Percentiles rank a stretch among this genome's conserved stretches.
Conservation (phyloP, 202 grass and related monocot genomes). For the Miscanthus sacchariflorus region DNA sequence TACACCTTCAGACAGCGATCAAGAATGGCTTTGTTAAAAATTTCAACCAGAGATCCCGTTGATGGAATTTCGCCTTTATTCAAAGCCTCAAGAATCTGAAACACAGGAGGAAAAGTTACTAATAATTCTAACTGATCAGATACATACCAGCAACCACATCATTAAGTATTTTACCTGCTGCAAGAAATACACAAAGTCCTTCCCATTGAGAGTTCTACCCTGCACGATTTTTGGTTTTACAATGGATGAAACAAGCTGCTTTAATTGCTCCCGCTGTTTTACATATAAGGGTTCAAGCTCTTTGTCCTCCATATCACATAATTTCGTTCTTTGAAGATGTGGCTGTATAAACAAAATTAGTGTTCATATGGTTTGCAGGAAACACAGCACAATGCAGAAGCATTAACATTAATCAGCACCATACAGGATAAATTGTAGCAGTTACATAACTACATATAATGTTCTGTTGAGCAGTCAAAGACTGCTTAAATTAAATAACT, state of each 20-base stretch:
- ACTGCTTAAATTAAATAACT: not conserved
- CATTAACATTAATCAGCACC: not conserved
- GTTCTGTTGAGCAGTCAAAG: not conserved
- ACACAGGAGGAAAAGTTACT: constrained; percentile 19
- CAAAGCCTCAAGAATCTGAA: constrained; percentile 98
- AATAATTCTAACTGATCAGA: constrained; percentile 13
- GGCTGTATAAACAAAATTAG: constrained; percentile 63
- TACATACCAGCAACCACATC: constrained; percentile 5
- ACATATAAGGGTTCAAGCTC: constrained; percentile 86
- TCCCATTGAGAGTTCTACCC: constrained; percentile 86
- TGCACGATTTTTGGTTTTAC: constrained; percentile 88
- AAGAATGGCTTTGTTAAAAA: constrained; percentile 97
- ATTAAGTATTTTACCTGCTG: constrained; percentile 72
- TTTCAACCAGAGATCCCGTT: constrained; percentile 91
- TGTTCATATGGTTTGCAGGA: not conserved
- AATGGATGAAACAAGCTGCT: constrained; percentile 85
- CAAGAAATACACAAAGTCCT: constrained; percentile 90
- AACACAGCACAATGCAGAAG: constrained; percentile 21
- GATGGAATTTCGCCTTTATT: constrained; percentile 99
- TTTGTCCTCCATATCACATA: constrained; percentile 91
- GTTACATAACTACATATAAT: not conserved
- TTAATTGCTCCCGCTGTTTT: constrained; percentile 80
- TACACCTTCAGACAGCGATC: constrained; percentile 91
- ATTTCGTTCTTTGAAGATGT: constrained; percentile 99
- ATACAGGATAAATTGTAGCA: not conserved